Evolutionary conservation across 805 yeast genomes (phyloP), one percentile per base, ranked within the genome.

Genomic region (Barnettozyma pratensis): DNA sequence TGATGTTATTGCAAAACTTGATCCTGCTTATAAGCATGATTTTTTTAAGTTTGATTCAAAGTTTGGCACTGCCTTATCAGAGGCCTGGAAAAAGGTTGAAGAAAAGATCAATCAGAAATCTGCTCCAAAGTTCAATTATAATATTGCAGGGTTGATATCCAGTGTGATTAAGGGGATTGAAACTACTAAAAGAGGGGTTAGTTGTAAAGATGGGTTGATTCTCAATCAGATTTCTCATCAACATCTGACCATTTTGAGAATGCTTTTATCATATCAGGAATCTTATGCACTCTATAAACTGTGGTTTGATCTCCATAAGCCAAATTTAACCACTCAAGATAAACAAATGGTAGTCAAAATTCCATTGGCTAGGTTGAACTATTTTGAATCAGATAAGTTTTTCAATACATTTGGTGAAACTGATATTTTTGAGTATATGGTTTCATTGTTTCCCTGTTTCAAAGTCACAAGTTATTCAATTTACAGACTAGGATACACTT

Each of bases 81-180:
- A 51, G 25, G 41, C 52, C 9, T 45, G 52, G 47, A 14, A 29
- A 3, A 35, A 25, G 8, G n/a, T 60, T 3, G 42, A 19, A 6
- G 14, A 48, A 3, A 53, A 49, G 37, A 65, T 66, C 47, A 67
- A 66, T 19, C 63, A 70, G 0, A 73, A 72, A 34, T 62, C 70
- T 3, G 58, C 65, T 6, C 57, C 54, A 9, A 51, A 48, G 37
- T 52, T 55, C 5, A 58, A 58, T 39, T 38, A 38, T 59, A 59
- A 62, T n/a, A 44, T 69, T 5, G 54, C 55, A 29, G 46, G 47
- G 3, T 53, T 78, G 4, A 57, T 87, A 12, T 71, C 79, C 1
- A 77, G 77, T 54, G 79, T 87, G 0, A 75, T 86, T 25, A 79
- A 80, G 47, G 77, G 87, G 2, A 64, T 78, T 7, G 96, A 88